These are phyloP conservation scores for Huntiella moniliformis DNA, from an alignment of 2,329 filamentous ascomycete genomes.

Conservation along the genomic window DNA sequence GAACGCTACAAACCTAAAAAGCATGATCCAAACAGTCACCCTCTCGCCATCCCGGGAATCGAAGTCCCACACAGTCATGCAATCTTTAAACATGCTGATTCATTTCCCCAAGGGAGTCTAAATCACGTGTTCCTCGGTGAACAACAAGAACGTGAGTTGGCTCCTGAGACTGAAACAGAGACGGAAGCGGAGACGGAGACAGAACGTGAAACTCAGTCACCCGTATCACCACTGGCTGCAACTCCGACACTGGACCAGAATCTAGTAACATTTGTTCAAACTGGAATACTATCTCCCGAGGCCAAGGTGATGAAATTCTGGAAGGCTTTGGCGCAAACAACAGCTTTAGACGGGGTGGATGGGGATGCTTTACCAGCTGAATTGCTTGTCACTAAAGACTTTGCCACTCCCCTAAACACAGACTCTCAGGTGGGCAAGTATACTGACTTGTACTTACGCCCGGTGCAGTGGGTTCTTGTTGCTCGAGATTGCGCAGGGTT, in stretches of 20 bases:
- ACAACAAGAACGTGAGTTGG: conserved; percentile 51
- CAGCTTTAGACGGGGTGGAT: conserved; percentile 20
- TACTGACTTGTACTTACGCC: conserved; percentile 29
- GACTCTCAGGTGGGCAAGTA: background rate
- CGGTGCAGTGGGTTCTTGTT: conserved; percentile 33
- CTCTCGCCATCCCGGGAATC: background rate
- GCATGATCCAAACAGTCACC: too few relatives aligned
- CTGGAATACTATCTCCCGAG: conserved; percentile 17
- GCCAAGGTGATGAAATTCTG: conserved; percentile 28
- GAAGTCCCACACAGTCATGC: background rate
- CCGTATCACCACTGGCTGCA: conserved; percentile 21
- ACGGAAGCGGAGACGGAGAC: conserved; percentile 13
- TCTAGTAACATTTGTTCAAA: conserved; percentile 22
- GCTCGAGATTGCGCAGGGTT: background rate
- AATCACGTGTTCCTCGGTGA: conserved; percentile 28
- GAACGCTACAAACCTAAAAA: conserved; percentile 28
- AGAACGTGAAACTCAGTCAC: conserved; percentile 35
- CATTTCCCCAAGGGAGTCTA: background rate
- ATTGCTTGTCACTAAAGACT: conserved; percentile 32
- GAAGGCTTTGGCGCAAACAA: conserved; percentile 22
- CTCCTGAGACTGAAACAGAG: conserved; percentile 37
- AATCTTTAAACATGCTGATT: conserved; percentile 1
- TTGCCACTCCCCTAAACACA: conserved; percentile 15
- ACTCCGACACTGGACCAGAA: conserved; percentile 19
- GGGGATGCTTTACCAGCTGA: conserved; percentile 20